phyloP scores from a whole-genome alignment of 306 rosid species.

The Quercus suber region DNA sequence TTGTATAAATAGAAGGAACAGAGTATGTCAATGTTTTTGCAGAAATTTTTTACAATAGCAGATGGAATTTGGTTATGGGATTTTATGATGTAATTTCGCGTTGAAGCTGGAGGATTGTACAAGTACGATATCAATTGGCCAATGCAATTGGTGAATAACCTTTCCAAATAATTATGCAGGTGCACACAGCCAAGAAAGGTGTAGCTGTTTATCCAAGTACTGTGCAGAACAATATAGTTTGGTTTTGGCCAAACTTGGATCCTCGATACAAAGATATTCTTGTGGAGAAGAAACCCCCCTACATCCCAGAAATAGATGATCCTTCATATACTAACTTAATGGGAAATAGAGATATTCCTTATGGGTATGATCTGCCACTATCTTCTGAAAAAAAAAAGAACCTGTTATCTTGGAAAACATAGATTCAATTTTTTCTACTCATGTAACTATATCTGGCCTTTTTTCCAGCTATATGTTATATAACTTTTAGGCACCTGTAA shows the following conservation, averaged over 20 bases:
- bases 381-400: neutral
- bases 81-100: neutral
- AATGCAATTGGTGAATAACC: constrained; percentile 19
- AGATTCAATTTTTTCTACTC: neutral
- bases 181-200: constrained; percentile 69
- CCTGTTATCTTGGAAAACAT: neutral
- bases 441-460: neutral
- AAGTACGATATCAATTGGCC: neutral
- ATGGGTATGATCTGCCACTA: constrained; percentile 56
- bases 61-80: neutral
- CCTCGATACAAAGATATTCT: constrained; percentile 76
- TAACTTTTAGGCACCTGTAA: neutral
- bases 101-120: neutral
- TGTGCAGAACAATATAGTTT: constrained; percentile 68
- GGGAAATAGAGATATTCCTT: constrained; percentile 73
- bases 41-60: neutral
- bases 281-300: constrained; percentile 54
- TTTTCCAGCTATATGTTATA: neutral
- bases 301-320: constrained; percentile 67
- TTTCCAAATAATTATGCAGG: constrained; percentile 41
- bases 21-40: neutral
- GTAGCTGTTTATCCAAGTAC: constrained; percentile 71
- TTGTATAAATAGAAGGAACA: neutral
- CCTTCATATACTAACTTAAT: constrained; percentile 54
- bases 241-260: constrained; percentile 93